Evolutionary conservation across 1,284 basidiomycete species (phyloP), one percentile per base, ranked within the genome.

Genomic region (Trametes hirsuta): DNA sequence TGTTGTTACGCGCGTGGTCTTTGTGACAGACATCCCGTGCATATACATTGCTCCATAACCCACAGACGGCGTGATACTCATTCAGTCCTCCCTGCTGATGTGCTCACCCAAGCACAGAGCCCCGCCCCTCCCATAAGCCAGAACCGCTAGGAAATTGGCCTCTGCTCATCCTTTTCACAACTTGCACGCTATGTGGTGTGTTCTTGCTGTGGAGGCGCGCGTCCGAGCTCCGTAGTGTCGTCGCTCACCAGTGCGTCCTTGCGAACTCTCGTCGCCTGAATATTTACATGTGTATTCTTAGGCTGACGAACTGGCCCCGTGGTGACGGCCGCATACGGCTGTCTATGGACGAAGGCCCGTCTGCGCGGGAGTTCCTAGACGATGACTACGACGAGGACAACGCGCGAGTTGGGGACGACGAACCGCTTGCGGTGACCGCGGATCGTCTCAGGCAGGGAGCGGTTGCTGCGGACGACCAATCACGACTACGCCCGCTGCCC

Each of bases 341-440:
- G 25, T 90, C 88, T 41, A 79, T 84, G 66, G 90, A 91, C 63
- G 87, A 91, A 54, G 87, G 88, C 0, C 90, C 89, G 9, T 78
- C 88, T 21, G 81, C 86, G 6, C 76, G 78, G 12, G 84, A 85
- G 56, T 90, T 91, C 64, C 68, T 91, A 49, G 82, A 79, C 34
- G 85, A 88, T 61, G 84, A 85, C 40, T 79, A 83, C 46, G 85
- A 87, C 53, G 86, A 88, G 9, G 74, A 72, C 41, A 69, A 71
- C 41, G 71, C 68, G 36, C 64, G 66, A n/a, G 53, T 71, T 6
- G 62, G 56, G 21, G 72, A 72, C 52, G 69, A 71, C 41, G 68
- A 74, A 35, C 68, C 68, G 15, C 58, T 72, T 12, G 67, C 67
- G 9, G 46, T 57, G 5, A 66, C 64, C 11, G 64, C 65, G n/a